Base-by-base conservation (phyloP, 306 rosid species). In the Cicer yamashitae region DNA sequence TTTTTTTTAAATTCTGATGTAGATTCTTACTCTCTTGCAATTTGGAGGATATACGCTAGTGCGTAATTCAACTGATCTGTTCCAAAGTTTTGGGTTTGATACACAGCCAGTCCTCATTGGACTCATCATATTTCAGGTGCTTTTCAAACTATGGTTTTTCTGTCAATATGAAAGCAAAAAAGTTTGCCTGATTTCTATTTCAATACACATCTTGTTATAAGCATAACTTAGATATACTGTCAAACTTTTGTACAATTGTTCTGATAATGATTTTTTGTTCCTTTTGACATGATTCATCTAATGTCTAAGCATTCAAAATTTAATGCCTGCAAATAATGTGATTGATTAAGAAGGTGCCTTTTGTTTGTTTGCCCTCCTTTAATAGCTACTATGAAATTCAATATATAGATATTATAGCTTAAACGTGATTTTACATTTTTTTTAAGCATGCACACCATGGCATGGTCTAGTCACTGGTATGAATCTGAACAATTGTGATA, bases 1-100 rank as follows among this genome's bases (percentile, higher is more conserved):
- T 73, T 68, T 46, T 78, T 84, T 62, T 54, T 79, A 25, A 76
- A 22, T 40, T 41, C 65, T 53, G 34, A 43, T 74, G 79, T 85
- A 94, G 99, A 85, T 94, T 86, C 99, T 92, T 67, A 90, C 97
- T 68, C 73, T 94, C 75, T 62, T 92, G 88, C 99, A 94, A 89
- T 94, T 94, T 84, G 99, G 99, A 58, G 99, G 99, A 51, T 94
- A 90, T 82, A 89, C 99, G 30, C 88, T 92, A 41, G 99, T 94
- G 83, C 86, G 99, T 78, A 94, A 94, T 87, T 92, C 97, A 45
- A 86, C 78, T 22, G 89, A 93, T 82, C 84, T 94, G 72, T 94
- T 86, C 79, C 89, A 63, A 71, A 91, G 97, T 87, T 94, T 94
- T 63, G 98, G 98, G 75, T 94, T 94, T 74, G 96, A 94, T 61